Percentiles rank a stretch among this genome's conserved stretches.
These are phyloP conservation scores for Zizania latifolia DNA, from an alignment of 176 grass and related monocot species.

Conservation along the genomic window DNA sequence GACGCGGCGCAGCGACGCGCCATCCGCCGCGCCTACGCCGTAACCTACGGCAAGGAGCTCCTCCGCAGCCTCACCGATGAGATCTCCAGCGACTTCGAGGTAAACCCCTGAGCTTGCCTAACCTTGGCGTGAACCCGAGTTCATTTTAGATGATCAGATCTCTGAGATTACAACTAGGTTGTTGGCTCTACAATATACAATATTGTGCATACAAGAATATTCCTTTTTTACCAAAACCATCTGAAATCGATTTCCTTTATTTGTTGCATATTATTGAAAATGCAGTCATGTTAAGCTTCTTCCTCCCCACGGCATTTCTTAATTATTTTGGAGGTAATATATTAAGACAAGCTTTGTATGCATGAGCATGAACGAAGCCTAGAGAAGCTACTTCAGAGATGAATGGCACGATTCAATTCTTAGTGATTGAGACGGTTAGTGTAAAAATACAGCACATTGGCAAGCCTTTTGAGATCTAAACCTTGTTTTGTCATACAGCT, in stretches of 20 bases:
- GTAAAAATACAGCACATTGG: background rate
- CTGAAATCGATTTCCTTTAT: background rate
- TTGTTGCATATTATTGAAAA: background rate
- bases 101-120: background rate
- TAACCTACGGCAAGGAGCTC: constrained; percentile 77
- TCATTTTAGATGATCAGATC: background rate
- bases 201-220: background rate
- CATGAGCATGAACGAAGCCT: background rate
- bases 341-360: background rate
- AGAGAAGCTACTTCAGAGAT: background rate
- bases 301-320: background rate
- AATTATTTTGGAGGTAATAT: background rate
- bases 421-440: background rate
- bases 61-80: constrained; percentile 79
- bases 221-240: background rate
- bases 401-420: background rate
- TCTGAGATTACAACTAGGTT: background rate
- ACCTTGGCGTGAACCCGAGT: background rate
- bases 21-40: constrained; percentile 66
- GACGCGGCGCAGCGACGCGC: constrained; percentile 56
- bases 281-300: background rate
- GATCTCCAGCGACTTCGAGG: constrained; percentile 92
- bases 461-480: background rate
- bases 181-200: background rate
- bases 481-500: constrained; percentile 46